Evolutionary conservation across 495 filamentous ascomycete species (phyloP).

Genomic region (Echria macrotheca): DNA sequence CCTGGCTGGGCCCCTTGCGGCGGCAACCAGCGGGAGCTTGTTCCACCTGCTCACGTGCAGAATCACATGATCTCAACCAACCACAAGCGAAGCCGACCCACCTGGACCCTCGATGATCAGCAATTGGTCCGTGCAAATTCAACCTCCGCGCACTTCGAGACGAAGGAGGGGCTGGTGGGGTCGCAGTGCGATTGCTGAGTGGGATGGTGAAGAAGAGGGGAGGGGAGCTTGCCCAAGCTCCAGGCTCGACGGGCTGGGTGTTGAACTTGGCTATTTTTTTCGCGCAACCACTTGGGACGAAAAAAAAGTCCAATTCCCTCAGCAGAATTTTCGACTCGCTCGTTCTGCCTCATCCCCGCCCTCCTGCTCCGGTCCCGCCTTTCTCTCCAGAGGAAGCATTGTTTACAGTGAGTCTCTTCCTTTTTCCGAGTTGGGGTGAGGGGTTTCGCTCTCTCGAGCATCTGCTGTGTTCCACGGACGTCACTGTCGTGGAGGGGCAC

Average conservation of each 20-base stretch:
- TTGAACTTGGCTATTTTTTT: slow-evolving; percentile 8
- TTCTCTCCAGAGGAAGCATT: not conserved
- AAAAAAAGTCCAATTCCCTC: slow-evolving; percentile 15
- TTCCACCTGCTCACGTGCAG: not conserved
- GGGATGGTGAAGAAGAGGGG: slow-evolving; percentile 11
- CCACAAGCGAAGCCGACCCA: not conserved
- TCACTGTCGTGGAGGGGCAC: slow-evolving; percentile 7
- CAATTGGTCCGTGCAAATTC: slow-evolving; percentile 4
- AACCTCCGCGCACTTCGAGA: not conserved
- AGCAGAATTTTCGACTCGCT: slow-evolving; percentile 2
- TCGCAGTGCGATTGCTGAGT: slow-evolving; percentile 10
- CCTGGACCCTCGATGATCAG: slow-evolving; percentile 2
- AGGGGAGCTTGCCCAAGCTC: slow-evolving; percentile 7
- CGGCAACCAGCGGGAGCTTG: slow-evolving; percentile 1
- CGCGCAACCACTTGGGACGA: slow-evolving; percentile 7
- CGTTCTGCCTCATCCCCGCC: not conserved
- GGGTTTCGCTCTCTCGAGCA: not conserved
- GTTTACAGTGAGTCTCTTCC: slow-evolving; percentile 8
- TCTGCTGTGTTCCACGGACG: slow-evolving; percentile 5
- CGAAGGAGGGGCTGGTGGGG: slow-evolving; percentile 10
- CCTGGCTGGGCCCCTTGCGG: not conserved
- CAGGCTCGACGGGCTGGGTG: slow-evolving; percentile 1
- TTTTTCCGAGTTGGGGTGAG: not conserved
- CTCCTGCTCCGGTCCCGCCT: not conserved
- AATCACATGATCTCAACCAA: slow-evolving; percentile 1